Evolutionary conservation across 2,329 filamentous ascomycete species (phyloP), one percentile per base, ranked within the genome.

Genomic region (Arachnomyces sp.): DNA sequence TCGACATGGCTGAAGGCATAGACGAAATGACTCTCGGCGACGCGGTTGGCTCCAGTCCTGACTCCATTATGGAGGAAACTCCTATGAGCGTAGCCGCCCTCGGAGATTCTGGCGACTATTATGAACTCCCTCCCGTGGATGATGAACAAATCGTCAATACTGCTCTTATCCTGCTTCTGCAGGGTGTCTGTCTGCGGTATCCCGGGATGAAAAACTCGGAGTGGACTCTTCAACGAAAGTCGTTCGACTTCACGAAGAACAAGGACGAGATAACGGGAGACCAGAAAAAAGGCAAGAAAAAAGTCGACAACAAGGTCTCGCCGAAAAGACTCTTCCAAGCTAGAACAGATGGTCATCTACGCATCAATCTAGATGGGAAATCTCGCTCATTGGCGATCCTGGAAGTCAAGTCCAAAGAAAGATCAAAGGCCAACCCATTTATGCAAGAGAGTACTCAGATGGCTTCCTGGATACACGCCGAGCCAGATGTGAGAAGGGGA

Each of bases 371-470:
- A 11, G 28, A 16, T 37, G 15, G 9, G 9, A 18, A 14, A 28
- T 7, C 34, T 15, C 18, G 34, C 11, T 47, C 42, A 6, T 17
- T 42, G n/a, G 31, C 42, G 9, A 47, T 47, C 15, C 11, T 44
- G 2, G 39, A 47, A 15, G 44, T 47, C 11, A 44, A 46, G 34
- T 14, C 43, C 32, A 13, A 30, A 21, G 16, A 12, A 5, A 11
- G 39, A 34, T 17, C 30, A n/a, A 3, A 3, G 12, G n/a, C 1
- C 4, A 28, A 31, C 28, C 34, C 21, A 9, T 25, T 31, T 16
- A 44, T 35, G 38, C 44, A 48, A 25, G 46, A 47, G 28, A 47
- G 29, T 14, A 44, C 46, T 1, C 46, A 45, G 31, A 43, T 49
- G 42, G 46, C 40, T 15, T 39, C 44, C 13, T 49, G 46, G 46